These are phyloP conservation scores for Musa acuminata DNA, from an alignment of 176 grass and related monocot genomes.

Conservation along the genomic window DNA sequence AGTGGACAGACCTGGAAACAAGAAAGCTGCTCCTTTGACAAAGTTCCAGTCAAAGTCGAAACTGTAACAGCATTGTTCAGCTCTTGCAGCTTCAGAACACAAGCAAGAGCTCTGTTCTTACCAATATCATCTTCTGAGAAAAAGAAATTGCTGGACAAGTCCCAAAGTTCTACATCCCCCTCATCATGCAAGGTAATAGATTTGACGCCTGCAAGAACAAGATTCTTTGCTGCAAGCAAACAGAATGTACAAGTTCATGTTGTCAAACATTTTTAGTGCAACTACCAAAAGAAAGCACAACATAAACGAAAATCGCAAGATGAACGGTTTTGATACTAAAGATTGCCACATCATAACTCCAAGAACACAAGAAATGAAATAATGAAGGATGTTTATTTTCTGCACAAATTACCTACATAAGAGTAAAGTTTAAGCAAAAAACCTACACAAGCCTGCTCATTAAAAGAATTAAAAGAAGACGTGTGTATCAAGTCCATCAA, in stretches of 20 bases:
- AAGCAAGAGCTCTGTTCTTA: slow-evolving; percentile 51
- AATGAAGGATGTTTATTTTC: too few species aligned
- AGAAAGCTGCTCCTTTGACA: slow-evolving; percentile 63
- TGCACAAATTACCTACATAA: too few species aligned
- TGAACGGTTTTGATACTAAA: not conserved
- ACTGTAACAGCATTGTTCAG: slow-evolving; percentile 76
- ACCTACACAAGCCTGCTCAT: too few species aligned
- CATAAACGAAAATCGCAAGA: not conserved
- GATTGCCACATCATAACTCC: too few species aligned
- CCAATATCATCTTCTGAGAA: slow-evolving; percentile 68
- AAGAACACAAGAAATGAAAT: too few species aligned
- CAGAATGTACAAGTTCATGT: not conserved
- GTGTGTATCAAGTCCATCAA: too few species aligned
- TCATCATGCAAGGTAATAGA: slow-evolving; percentile 76
- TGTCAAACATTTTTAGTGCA: not conserved
- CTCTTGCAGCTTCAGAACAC: slow-evolving; percentile 62
- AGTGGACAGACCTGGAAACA: slow-evolving; percentile 49
- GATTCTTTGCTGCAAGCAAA: slow-evolving; percentile 66
- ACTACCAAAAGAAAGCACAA: not conserved
- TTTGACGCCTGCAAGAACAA: slow-evolving; percentile 73
- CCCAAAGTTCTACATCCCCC: slow-evolving; percentile 66
- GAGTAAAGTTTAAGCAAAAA: too few species aligned
- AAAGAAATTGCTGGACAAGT: slow-evolving; percentile 80
- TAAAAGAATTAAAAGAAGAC: too few species aligned
- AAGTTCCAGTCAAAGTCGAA: slow-evolving; percentile 39